Conservation (phyloP, 2,329 filamentous ascomycete species). For the Microdochium nivale region DNA sequence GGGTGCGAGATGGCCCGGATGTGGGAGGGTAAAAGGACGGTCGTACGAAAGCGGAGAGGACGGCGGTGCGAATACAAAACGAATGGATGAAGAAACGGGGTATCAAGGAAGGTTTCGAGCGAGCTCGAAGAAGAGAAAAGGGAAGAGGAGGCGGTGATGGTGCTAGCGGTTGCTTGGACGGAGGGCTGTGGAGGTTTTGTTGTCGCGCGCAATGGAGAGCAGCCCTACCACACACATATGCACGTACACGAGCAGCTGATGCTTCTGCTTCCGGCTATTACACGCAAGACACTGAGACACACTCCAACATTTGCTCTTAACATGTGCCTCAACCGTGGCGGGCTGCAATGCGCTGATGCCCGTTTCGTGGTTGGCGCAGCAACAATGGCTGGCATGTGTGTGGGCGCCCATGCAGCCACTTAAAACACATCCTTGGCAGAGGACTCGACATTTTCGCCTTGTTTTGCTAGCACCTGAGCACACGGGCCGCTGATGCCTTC, state of each 20-base stretch:
- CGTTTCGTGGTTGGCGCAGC: background rate
- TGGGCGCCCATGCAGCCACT: background rate
- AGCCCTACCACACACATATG: too few relatives aligned
- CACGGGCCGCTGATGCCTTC: background rate
- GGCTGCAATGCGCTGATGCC: too few relatives aligned
- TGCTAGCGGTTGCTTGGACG: background rate
- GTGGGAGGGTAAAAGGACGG: background rate
- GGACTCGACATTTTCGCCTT: background rate
- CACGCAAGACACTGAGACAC: too few relatives aligned
- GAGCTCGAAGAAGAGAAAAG: constrained; percentile 1
- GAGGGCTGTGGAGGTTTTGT: background rate
- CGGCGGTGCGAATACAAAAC: constrained; percentile 19
- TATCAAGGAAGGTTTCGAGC: constrained; percentile 6
- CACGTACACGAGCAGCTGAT: too few relatives aligned
- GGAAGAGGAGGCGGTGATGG: background rate
- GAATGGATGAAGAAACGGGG: constrained; percentile 15
- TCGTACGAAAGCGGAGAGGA: background rate
- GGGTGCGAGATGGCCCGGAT: background rate
- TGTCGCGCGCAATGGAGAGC: background rate
- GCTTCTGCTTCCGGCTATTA: too few relatives aligned
- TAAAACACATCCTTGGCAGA: background rate
- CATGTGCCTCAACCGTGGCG: too few relatives aligned
- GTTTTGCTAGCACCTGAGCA: background rate
- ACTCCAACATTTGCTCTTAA: too few relatives aligned
- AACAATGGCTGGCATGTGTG: background rate